These are phyloP conservation scores for Corinectria fuckeliana DNA, from an alignment of 2,329 filamentous ascomycete genomes.

Conservation along the genomic window DNA sequence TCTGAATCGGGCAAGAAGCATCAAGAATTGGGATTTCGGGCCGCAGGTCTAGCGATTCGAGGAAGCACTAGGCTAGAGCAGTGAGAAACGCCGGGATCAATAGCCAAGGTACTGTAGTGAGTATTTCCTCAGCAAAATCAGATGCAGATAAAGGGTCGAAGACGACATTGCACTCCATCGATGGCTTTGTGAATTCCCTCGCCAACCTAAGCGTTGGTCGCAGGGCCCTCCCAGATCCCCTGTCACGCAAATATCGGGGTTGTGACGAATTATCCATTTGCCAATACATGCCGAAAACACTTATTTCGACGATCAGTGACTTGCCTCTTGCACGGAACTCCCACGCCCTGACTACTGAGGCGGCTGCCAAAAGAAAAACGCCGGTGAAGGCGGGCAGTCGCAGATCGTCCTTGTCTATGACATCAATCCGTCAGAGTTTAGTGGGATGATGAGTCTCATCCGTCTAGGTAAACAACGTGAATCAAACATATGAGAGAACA, in stretches of 20 bases:
- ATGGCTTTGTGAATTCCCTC: neutral
- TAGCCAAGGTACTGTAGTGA: too few species aligned
- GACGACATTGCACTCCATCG: neutral
- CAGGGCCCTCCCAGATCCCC: neutral
- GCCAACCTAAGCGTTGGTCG: neutral
- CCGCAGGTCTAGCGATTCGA: neutral
- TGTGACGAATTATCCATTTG: neutral
- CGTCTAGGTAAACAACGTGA: neutral
- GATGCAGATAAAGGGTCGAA: neutral
- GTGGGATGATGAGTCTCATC: neutral
- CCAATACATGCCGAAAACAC: neutral
- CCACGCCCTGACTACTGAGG: neutral
- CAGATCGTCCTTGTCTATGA: constrained; percentile 7
- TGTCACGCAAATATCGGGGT: neutral
- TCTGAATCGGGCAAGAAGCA: neutral
- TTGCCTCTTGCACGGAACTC: neutral
- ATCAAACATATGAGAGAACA: neutral
- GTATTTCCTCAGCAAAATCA: too few species aligned
- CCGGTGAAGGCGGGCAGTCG: neutral
- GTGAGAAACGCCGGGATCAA: too few species aligned
- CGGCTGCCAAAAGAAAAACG: neutral
- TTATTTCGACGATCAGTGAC: neutral
- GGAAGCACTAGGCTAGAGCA: neutral
- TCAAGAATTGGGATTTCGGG: neutral
- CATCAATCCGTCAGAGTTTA: neutral